Base-by-base conservation (phyloP, 2,329 filamentous ascomycete genomes). In the Apiospora koreana region DNA sequence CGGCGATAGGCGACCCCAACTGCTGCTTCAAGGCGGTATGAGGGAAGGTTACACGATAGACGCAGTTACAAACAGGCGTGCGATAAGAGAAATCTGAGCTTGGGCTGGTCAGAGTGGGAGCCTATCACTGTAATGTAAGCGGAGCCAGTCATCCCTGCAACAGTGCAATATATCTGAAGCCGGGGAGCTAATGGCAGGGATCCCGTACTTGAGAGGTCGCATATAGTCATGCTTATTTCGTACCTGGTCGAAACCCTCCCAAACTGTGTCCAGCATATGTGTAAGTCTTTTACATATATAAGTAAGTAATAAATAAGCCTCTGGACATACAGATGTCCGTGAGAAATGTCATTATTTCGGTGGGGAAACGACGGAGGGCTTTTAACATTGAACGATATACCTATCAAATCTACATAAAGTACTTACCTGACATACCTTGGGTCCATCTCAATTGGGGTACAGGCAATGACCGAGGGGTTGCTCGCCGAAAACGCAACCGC, bases 401-500 rank as follows among this genome's bases (percentile, higher is more conserved):
- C n/a, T n/a, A n/a, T n/a, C n/a, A n/a, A n/a, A n/a, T n/a, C n/a
- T n/a, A n/a, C n/a, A n/a, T n/a, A n/a, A n/a, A n/a, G n/a, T n/a
- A n/a, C n/a, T n/a, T n/a, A n/a, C n/a, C n/a, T n/a, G n/a, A n/a
- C n/a, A n/a, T n/a, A n/a, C n/a, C n/a, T n/a, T 31, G 28, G 25
- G 31, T 35, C 18, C 25, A 58, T 28, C 23, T 58, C 9, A 21
- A 62, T n/a, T 38, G 31, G 31, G 31, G 54, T 62, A 38, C 50
- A 58, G 50, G 50, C 28, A 58, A 16, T 28, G 50, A 58, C 28
- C 31, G 50, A 58, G 50, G 50, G 50, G 50, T 54, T 31, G 18
- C 25, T n/a, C 54, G 54, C 54, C 54, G 54, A 62, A 62, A 62
- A 62, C 54, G 54, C 54, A 62, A n/a, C 21, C 54, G 54, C 54